A percentile compares a stretch with the other conserved stretches of the same genome.
Conservation (phyloP, 2,329 filamentous ascomycete species). For the Aspergillus melleus region DNA sequence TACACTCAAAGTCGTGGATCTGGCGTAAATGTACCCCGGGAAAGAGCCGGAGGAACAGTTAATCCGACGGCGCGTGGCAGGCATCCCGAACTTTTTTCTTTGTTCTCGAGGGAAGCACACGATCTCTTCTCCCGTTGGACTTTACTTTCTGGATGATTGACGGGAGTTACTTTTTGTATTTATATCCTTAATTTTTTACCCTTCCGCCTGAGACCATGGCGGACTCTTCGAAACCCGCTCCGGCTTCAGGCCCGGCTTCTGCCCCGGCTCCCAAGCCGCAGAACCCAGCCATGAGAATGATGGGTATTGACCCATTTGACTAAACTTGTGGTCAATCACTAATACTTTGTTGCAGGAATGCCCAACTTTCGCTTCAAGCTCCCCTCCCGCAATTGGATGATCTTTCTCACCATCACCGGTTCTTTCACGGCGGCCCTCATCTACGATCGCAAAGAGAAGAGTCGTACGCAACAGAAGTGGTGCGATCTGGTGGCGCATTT, state of each 20-base stretch:
- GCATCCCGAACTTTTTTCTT: conserved; percentile 9
- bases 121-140: neutral
- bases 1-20: too few species aligned
- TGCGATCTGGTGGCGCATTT: conserved; percentile 80
- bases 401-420: conserved; percentile 80
- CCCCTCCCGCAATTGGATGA: conserved; percentile 96
- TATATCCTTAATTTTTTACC: neutral
- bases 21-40: neutral
- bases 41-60: conserved; percentile 1
- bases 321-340: neutral
- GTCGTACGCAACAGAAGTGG: conserved; percentile 82
- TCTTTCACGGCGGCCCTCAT: conserved; percentile 77
- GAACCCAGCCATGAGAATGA: conserved; percentile 74
- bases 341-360: conserved; percentile 57
- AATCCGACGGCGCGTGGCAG: neutral
- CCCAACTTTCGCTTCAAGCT: conserved; percentile 80
- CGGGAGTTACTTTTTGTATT: neutral
- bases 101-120: neutral
- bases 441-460: conserved; percentile 92
- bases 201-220: conserved; percentile 30
- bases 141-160: neutral
- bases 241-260: conserved; percentile 35
- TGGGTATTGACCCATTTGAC: conserved; percentile 47
- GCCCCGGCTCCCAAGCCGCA: conserved; percentile 47
- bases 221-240: conserved; percentile 36